A percentile compares a stretch with the other conserved stretches of the same genome.
Conservation (phyloP, 257 asterid genomes). For the Solanum sejunctum region DNA sequence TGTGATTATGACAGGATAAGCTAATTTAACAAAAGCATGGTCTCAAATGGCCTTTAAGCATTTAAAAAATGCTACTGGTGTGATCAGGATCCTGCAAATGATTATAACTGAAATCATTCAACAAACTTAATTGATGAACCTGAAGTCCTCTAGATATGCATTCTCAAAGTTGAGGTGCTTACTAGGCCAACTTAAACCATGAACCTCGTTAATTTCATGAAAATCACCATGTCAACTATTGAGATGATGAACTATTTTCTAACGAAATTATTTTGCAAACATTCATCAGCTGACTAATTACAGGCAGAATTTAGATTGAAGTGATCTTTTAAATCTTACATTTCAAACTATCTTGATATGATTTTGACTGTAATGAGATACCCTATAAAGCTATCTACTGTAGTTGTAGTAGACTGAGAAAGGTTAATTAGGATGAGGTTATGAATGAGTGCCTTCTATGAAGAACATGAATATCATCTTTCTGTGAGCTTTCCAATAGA, state of each 20-base stretch:
- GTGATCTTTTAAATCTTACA: too few species aligned
- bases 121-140: neutral
- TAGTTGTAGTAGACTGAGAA: neutral
- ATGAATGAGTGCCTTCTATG: slow-evolving; percentile 67
- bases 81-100: slow-evolving; percentile 66
- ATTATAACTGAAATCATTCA: neutral
- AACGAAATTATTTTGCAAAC: too few species aligned
- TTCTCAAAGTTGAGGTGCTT: too few species aligned
- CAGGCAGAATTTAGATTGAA: too few species aligned
- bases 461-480: slow-evolving; percentile 70
- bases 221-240: too few species aligned
- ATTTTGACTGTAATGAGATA: neutral
- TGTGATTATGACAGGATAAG: slow-evolving; percentile 82
- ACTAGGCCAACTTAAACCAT: neutral
- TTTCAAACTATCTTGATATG: neutral
- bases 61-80: slow-evolving; percentile 64
- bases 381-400: neutral
- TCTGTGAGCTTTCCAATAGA: slow-evolving; percentile 72
- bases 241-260: too few species aligned
- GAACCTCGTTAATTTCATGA: too few species aligned
- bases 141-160: neutral
- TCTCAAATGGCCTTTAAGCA: slow-evolving; percentile 66
- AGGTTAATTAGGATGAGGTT: too few species aligned
- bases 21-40: slow-evolving; percentile 74
- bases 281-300: too few species aligned